A percentile compares a stretch with the other conserved stretches of the same genome.
These are phyloP conservation scores for Epichloe sibirici DNA, from an alignment of 2,329 filamentous ascomycete species.

Conservation along the genomic window DNA sequence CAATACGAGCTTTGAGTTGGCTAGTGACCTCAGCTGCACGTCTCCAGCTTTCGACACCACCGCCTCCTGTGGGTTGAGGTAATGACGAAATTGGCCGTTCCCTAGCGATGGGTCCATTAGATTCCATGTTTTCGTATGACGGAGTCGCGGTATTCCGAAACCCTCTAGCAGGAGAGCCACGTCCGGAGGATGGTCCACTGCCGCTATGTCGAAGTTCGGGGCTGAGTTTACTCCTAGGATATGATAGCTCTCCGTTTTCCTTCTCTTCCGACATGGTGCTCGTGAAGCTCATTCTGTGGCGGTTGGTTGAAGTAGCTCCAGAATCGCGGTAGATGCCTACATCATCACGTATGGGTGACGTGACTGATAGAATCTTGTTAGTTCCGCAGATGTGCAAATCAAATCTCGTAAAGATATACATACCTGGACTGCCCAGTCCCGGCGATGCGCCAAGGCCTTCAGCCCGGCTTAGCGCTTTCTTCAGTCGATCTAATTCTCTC, in stretches of 20 bases:
- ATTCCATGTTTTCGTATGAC: conserved; percentile 22
- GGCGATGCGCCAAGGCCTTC: conserved; percentile 34
- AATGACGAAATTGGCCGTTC: conserved; percentile 24
- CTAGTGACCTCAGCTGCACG: conserved; percentile 94
- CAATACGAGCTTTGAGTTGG: conserved; percentile 91
- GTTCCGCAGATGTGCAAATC: neutral
- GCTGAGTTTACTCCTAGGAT: conserved; percentile 39
- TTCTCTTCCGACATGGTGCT: conserved; percentile 65
- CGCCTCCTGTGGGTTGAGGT: conserved; percentile 21
- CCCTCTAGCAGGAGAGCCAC: conserved; percentile 47
- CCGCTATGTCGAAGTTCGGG: conserved; percentile 40
- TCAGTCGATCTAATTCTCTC: conserved; percentile 83
- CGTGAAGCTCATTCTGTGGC: conserved; percentile 48
- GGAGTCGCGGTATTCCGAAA: conserved; percentile 28
- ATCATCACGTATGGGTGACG: conserved; percentile 46
- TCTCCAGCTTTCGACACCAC: conserved; percentile 74
- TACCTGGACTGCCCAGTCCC: conserved; percentile 27
- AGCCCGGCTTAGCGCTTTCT: conserved; percentile 64
- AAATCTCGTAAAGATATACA: neutral
- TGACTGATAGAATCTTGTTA: conserved; percentile 19
- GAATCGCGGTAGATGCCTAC: conserved; percentile 46
- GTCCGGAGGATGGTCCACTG: conserved; percentile 40
- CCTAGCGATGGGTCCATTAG: conserved; percentile 13
- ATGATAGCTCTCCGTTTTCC: conserved; percentile 50
- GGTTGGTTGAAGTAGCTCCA: conserved; percentile 24